Base-by-base conservation (phyloP, 2,329 filamentous ascomycete genomes). In the Penicillium sp. region DNA sequence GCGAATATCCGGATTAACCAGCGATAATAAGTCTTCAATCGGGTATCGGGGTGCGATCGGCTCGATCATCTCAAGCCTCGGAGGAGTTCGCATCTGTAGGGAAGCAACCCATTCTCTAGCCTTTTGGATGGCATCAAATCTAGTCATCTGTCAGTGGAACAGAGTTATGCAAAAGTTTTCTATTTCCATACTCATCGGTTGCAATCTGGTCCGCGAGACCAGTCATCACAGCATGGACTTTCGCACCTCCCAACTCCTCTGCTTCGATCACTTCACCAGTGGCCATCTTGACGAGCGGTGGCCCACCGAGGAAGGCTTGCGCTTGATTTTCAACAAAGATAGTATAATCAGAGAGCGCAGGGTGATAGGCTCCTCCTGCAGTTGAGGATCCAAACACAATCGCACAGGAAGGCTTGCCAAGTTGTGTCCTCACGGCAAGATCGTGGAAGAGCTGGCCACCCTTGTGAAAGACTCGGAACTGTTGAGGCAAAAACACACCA, bases 271-370 rank as follows among this genome's bases (percentile, higher is more conserved):
- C 64, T 55, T 82, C 80, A 2, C 80, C 80, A 0, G 80, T 82
- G 0, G 80, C 80, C 80, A 82, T 81, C 61, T 81, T 80, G 1
- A 82, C 80, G 8, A 82, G 70, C 0, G 80, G 80, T 0, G 80
- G 80, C 0, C 80, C 80, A 7, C 75, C 80, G 0, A 82, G 71
- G 54, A 81, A 82, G 0, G 78, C 79, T 58, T 82, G 80, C 0
- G 78, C 80, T 61, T 82, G 79, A 15, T 76, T 72, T 45, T 80
- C 69, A 0, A 80, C 78, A 51, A 80, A 80, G 40, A 80, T 79
- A 8, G 78, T 80, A 57, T 81, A 80, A 60, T 81, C 73, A 1
- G 79, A 80, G 1, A 80, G 59, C 2, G 75, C 78, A 1, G 78
- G 78, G 56, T 79, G 76, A 57, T 80, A 80, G 17, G 78, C 78